phyloP scores from a whole-genome alignment of 148 eudicot species.

The Gaultheria prostrata region DNA sequence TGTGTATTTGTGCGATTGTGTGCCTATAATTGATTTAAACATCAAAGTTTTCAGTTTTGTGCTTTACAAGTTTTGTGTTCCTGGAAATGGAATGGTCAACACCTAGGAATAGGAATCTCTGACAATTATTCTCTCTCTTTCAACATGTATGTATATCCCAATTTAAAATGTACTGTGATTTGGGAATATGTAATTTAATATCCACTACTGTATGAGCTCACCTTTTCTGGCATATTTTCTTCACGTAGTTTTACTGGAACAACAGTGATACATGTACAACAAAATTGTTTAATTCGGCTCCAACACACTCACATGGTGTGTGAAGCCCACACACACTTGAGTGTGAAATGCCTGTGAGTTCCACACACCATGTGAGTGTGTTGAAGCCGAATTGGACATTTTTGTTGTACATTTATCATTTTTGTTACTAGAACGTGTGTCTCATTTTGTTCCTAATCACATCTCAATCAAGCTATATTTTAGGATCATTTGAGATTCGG shows the following conservation, averaged over 20 bases:
- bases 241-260: not conserved
- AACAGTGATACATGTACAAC: no score
- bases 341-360: no score
- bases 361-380: no score
- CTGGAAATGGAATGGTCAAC: not conserved
- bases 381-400: no score
- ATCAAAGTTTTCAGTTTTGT: not conserved
- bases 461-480: slow-evolving; percentile 3
- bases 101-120: not conserved
- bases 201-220: not conserved
- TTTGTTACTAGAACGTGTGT: no score
- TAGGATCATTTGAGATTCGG: not conserved
- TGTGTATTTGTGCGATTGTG: not conserved
- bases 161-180: not conserved
- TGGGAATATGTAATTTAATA: not conserved
- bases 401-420: no score
- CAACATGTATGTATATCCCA: not conserved
- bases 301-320: no score
- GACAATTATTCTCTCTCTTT: not conserved
- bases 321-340: no score
- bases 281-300: no score
- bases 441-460: not conserved
- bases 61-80: not conserved
- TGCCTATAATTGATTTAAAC: not conserved
- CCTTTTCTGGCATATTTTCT: not conserved